These are phyloP conservation scores for Atkinsonella hypoxylon DNA, from an alignment of 2,329 filamentous ascomycete genomes.

Conservation along the genomic window DNA sequence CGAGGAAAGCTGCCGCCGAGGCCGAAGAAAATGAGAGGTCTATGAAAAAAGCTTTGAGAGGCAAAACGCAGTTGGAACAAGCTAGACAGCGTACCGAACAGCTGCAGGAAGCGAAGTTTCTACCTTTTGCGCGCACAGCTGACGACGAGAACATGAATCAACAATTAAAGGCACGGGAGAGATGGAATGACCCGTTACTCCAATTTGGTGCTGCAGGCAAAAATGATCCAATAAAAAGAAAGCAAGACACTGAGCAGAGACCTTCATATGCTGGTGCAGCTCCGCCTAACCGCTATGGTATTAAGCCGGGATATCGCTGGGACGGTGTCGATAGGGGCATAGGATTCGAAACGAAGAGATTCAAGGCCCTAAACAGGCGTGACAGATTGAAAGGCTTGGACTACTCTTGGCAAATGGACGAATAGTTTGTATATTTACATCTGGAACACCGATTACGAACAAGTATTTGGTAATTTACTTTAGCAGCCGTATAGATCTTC, in stretches of 20 bases:
- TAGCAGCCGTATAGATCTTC: neutral
- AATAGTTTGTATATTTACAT: conserved; percentile 33
- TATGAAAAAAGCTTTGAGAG: conserved; percentile 60
- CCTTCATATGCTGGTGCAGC: conserved; percentile 69
- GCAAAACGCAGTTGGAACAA: conserved; percentile 70
- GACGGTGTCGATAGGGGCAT: conserved; percentile 92
- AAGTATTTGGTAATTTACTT: neutral
- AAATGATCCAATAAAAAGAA: conserved; percentile 19
- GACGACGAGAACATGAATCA: conserved; percentile 81
- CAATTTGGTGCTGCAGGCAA: conserved; percentile 53
- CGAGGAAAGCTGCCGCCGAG: conserved; percentile 50
- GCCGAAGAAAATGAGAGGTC: conserved; percentile 61
- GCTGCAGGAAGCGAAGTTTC: conserved; percentile 68
- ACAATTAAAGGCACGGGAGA: conserved; percentile 60
- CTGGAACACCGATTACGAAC: neutral
- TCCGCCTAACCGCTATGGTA: conserved; percentile 86
- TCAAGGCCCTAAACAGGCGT: conserved; percentile 71
- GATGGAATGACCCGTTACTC: conserved; percentile 94
- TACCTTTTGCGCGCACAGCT: conserved; percentile 66
- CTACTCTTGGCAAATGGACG: conserved; percentile 96
- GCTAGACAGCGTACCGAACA: conserved; percentile 52
- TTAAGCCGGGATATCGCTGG: conserved; percentile 86
- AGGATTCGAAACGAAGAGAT: conserved; percentile 88
- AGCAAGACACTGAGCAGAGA: conserved; percentile 26
- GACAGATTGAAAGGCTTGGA: conserved; percentile 68